A percentile compares a stretch with the other conserved stretches of the same genome.
Conservation (phyloP, 371 early-diverging fungal genomes). For the Phascolomyces articulosus region DNA sequence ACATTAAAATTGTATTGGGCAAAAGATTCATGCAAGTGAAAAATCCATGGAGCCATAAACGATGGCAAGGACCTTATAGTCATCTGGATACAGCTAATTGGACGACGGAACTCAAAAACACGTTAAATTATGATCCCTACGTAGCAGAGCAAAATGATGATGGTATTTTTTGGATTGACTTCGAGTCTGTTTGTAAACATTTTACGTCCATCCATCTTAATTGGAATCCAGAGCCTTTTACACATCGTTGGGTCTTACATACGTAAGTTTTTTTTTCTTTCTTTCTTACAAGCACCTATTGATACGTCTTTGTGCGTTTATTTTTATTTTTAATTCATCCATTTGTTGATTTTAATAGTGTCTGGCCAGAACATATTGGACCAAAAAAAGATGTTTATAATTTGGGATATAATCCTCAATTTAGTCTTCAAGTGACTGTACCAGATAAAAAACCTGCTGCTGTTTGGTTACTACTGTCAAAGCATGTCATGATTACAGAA, state of each 20-base stretch:
- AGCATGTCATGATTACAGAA: constrained; percentile 80
- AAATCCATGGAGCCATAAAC: constrained; percentile 91
- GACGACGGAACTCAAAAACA: constrained; percentile 69
- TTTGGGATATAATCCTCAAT: constrained; percentile 83
- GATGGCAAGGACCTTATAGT: constrained; percentile 86
- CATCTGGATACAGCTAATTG: constrained; percentile 72
- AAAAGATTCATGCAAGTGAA: constrained; percentile 66
- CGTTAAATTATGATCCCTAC: constrained; percentile 72
- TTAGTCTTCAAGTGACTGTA: constrained; percentile 61
- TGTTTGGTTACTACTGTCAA: constrained; percentile 82
- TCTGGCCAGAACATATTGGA: constrained; percentile 64
- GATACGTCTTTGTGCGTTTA: neutral
- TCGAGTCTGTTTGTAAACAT: constrained; percentile 72
- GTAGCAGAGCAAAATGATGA: constrained; percentile 69
- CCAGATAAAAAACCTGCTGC: constrained; percentile 57
- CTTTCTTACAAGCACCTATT: neutral
- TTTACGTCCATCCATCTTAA: constrained; percentile 89
- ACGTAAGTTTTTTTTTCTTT: constrained; percentile 31
- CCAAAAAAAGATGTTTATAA: constrained; percentile 71
- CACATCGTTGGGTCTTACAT: constrained; percentile 65
- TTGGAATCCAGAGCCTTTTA: constrained; percentile 83
- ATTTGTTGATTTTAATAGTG: constrained; percentile 28
- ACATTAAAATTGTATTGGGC: constrained; percentile 34
- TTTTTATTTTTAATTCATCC: neutral
- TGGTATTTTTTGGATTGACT: constrained; percentile 90